These are phyloP conservation scores for Alternaria sp. DNA, from an alignment of 2,329 filamentous ascomycete species.

Conservation along the genomic window DNA sequence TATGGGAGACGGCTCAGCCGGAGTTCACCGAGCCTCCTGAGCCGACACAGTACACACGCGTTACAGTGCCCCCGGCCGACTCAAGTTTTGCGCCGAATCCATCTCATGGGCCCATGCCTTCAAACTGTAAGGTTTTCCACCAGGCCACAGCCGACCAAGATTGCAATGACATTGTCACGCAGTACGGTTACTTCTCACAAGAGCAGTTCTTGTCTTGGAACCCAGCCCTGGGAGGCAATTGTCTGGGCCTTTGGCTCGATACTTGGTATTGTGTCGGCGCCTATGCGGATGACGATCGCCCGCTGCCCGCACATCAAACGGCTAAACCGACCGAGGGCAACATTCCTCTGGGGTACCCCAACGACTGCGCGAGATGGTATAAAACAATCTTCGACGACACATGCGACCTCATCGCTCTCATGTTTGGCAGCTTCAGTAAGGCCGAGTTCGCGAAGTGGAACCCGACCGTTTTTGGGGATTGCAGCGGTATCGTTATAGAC, in stretches of 20 bases:
- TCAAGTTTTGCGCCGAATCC: background rate
- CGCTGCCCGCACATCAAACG: background rate
- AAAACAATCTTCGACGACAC: background rate
- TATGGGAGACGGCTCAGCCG: background rate
- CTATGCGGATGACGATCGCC: background rate
- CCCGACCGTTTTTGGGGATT: background rate
- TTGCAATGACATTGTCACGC: background rate
- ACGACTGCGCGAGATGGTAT: background rate
- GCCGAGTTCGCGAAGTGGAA: background rate
- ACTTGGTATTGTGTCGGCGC: slow-evolving; percentile 1
- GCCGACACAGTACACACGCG: background rate
- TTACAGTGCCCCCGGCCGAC: background rate
- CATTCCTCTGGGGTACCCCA: background rate
- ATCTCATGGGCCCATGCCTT: background rate
- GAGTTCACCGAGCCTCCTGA: background rate
- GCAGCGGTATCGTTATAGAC: background rate
- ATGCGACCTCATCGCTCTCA: background rate
- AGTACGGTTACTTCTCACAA: slow-evolving; percentile 2
- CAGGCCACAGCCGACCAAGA: background rate
- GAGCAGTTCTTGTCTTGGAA: background rate
- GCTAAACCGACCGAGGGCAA: background rate
- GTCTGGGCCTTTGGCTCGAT: background rate
- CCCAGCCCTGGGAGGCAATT: background rate
- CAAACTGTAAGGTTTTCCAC: background rate
- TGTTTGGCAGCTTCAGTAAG: background rate